phyloP scores from a whole-genome alignment of 1,284 basidiomycete genomes.

The Ceratobasidium sp. region DNA sequence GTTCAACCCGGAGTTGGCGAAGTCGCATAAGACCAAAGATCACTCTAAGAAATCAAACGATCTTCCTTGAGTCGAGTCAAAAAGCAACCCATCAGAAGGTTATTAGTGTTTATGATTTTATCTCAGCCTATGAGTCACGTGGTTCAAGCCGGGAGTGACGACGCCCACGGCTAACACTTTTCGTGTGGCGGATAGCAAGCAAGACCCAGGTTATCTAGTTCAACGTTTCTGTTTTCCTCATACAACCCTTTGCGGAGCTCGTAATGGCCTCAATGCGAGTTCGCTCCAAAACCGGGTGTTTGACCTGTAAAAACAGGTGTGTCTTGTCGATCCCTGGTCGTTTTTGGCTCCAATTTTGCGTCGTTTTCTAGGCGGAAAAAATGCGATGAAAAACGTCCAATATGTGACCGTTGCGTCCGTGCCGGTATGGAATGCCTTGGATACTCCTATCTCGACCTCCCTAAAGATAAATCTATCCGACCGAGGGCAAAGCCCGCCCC shows the following conservation, averaged over 20 bases:
- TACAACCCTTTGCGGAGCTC: neutral
- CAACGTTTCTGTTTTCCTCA: neutral
- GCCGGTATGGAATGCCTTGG: slow-evolving; percentile 40
- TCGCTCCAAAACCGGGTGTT: slow-evolving; percentile 41
- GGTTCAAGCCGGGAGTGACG: neutral
- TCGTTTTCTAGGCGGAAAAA: slow-evolving; percentile 23
- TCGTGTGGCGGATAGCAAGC: neutral
- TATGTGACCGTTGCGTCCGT: slow-evolving; percentile 1
- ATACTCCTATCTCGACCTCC: slow-evolving; percentile 17
- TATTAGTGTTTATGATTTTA: too few species aligned
- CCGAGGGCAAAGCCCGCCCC: slow-evolving; percentile 1
- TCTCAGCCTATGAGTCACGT: neutral
- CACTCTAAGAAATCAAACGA: too few species aligned
- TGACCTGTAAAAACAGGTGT: slow-evolving; percentile 44
- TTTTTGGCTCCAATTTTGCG: neutral
- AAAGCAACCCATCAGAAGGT: too few species aligned
- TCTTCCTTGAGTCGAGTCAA: too few species aligned
- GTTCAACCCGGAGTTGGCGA: too few species aligned
- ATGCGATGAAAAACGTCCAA: slow-evolving; percentile 33
- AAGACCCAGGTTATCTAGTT: neutral
- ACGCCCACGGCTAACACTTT: slow-evolving; percentile 26
- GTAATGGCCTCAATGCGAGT: slow-evolving; percentile 23
- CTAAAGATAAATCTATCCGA: neutral
- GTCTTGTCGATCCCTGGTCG: neutral
- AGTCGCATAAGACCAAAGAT: too few species aligned